Conservation (phyloP, 139 green algal species). For the Chlorella sorokiniana region DNA sequence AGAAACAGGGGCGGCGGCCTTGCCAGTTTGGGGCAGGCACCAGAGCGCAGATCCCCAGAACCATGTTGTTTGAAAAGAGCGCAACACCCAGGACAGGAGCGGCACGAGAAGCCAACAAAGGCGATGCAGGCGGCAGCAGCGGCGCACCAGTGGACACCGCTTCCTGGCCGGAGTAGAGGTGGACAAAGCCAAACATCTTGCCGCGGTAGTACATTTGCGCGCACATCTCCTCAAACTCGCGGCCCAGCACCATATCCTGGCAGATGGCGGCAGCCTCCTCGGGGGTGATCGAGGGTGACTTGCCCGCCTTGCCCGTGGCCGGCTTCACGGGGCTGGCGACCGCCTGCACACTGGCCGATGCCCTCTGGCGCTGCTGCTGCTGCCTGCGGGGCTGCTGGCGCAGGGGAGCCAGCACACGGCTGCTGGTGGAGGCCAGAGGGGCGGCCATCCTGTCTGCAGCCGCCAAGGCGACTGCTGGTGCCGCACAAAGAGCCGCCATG, state of each 20-base stretch:
- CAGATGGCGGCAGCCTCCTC: conserved; percentile 85
- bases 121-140: neutral
- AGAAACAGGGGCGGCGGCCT: neutral
- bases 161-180: conserved; percentile 97
- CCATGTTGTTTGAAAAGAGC: too few species aligned
- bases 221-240: conserved; percentile 99
- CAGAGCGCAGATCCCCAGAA: too few species aligned
- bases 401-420: neutral
- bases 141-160: conserved; percentile 78
- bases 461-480: neutral
- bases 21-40: too few species aligned
- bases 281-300: conserved; percentile 53
- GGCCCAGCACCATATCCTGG: conserved; percentile 89
- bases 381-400: neutral
- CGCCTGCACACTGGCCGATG: neutral
- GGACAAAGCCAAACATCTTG: conserved; percentile 94
- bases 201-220: conserved; percentile 98
- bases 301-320: conserved; percentile 13
- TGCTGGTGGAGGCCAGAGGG: neutral
- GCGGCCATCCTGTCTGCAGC: neutral
- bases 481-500: neutral
- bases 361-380: neutral
- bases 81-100: neutral
- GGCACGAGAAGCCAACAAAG: neutral
- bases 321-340: conserved; percentile 36